Percentiles rank a stretch among this genome's conserved stretches.
phyloP scores from a whole-genome alignment of 192 early-diverging fungal species.

The Kickxella alabastrina region DNA sequence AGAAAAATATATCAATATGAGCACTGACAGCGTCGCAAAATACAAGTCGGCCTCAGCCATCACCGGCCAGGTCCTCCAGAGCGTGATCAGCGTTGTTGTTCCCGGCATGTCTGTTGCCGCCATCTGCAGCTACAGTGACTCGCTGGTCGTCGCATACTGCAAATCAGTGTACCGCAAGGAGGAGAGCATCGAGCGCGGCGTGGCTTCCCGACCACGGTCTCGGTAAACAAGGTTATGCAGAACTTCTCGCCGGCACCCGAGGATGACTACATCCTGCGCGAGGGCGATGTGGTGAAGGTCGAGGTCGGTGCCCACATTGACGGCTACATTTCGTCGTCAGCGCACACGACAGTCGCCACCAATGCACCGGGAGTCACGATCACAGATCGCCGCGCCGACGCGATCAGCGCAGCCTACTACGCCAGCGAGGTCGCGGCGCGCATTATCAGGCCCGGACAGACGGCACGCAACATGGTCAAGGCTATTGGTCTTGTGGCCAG shows the following conservation, averaged over 20 bases:
- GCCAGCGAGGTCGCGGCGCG: constrained; percentile 78
- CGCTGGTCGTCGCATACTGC: constrained; percentile 58
- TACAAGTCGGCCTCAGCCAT: constrained; percentile 42
- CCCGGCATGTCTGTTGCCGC: constrained; percentile 61
- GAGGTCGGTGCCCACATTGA: constrained; percentile 90
- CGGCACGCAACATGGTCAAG: constrained; percentile 55
- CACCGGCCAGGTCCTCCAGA: constrained; percentile 51
- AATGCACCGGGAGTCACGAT: constrained; percentile 58
- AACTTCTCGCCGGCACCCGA: constrained; percentile 69
- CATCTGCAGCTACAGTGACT: constrained; percentile 65
- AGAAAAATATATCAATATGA: no score
- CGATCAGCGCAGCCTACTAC: constrained; percentile 76
- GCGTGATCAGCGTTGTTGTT: constrained; percentile 52
- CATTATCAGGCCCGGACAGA: constrained; percentile 72
- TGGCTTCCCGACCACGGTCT: constrained; percentile 85
- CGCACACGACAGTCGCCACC: constrained; percentile 76
- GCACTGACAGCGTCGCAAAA: constrained; percentile 14
- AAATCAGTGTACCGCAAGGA: constrained; percentile 59
- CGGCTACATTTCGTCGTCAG: constrained; percentile 81
- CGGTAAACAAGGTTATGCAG: constrained; percentile 73
- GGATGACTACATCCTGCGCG: constrained; percentile 61
- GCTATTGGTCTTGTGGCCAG: constrained; percentile 55
- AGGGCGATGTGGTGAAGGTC: constrained; percentile 86
- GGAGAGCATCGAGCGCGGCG: constrained; percentile 59
- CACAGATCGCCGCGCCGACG: constrained; percentile 69